Percentiles rank a stretch among this genome's conserved stretches.
Evolutionary conservation across 1,139 yeast genomes (phyloP).

Genomic region (Pichia sp.): DNA sequence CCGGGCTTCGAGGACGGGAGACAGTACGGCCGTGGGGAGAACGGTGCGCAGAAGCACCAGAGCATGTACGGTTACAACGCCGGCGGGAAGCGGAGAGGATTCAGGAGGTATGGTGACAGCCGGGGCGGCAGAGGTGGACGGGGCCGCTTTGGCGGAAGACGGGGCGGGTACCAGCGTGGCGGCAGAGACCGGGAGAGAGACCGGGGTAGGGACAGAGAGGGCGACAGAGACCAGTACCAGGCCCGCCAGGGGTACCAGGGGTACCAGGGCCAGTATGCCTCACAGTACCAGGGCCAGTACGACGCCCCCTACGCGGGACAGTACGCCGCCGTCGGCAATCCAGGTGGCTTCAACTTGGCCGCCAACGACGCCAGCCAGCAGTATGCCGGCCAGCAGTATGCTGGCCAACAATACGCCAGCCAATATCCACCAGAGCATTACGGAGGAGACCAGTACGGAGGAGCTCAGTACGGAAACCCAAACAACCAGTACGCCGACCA

Average conservation of each 20-base stretch:
- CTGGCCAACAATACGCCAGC: too few relatives aligned
- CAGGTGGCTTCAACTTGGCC: neutral
- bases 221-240: constrained; percentile 2
- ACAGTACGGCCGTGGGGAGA: constrained; percentile 87
- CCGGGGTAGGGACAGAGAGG: neutral
- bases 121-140: constrained; percentile 32
- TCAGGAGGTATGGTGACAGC: constrained; percentile 17
- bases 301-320: neutral
- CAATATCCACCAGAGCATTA: too few relatives aligned
- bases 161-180: neutral
- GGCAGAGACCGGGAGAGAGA: neutral
- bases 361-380: neutral
- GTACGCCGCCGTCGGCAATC: neutral
- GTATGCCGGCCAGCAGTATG: neutral
- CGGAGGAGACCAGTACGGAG: neutral
- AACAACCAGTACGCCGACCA: neutral
- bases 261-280: constrained; percentile 1
- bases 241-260: constrained; percentile 1
- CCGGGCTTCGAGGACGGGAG: constrained; percentile 95
- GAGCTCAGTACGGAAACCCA: neutral
- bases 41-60: constrained; percentile 67
- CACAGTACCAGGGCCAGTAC: constrained; percentile 2
- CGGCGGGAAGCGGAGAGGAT: constrained; percentile 12
- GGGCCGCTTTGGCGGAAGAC: neutral
- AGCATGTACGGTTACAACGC: constrained; percentile 20